Base-by-base conservation (phyloP, 768 basidiomycete species). In the Psilocybe cubensis region DNA sequence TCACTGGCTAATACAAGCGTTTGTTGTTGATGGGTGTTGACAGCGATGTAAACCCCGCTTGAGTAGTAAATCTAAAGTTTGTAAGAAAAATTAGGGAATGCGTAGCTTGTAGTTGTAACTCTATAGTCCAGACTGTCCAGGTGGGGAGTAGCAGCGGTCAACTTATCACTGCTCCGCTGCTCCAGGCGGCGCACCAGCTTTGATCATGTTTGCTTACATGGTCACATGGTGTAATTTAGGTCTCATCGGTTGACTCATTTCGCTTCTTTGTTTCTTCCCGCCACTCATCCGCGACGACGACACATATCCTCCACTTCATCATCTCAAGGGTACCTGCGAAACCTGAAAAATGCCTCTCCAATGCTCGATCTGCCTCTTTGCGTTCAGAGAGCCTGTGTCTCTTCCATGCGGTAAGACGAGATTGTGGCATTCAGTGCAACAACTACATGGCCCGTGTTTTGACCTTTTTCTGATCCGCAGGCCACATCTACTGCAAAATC, bases 401-500 rank as follows among this genome's bases (percentile, higher is more conserved):
- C 70, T 85, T 1, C 86, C 87, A 10, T 88, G 87, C 65, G 87
- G 87, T 87, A 60, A 56, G 81, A 63, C 40, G 20, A n/a, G 17
- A 12, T 3, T 18, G 11, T n/a, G 27, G 25, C 10, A 29, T 40
- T 35, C 27, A 45, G 45, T 41, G 14, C 21, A 45, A 20, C 14
- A 33, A 11, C 35, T 18, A 18, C 9, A 6, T 27, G 33, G 31
- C 46, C 29, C 52, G 31, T 42, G 27, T 45, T 3, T 35, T 54
- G 24, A 51, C 35, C 21, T 48, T 24, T n/a, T 31, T 35, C 27
- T 33, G 47, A 44, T 24, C 43, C 57, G 23, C 40, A 89, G 87
- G 87, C 18, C 87, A 89, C 60, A 72, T 89, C 12, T 85, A 84
- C 66, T 89, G 87, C 68, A 77, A 78, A 56, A 70, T 73, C 14